A percentile compares a stretch with the other conserved stretches of the same genome.
Conservation (phyloP, 345 rosid genomes). For the Citrus trifoliata region DNA sequence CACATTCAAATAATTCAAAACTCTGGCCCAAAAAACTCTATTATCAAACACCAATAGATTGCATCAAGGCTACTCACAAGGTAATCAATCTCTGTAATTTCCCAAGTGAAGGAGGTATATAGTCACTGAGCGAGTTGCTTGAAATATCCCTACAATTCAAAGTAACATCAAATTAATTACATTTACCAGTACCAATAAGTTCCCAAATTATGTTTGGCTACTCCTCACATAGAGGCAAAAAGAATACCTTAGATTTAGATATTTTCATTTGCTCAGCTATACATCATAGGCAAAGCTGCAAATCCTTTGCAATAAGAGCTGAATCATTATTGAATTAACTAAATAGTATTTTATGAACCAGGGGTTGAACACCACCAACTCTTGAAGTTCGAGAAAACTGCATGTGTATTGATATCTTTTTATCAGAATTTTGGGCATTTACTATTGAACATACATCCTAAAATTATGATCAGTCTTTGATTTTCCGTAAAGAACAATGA, state of each 20-base stretch:
- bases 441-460: background rate
- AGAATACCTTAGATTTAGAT: background rate
- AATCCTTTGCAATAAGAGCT: background rate
- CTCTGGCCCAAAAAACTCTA: background rate
- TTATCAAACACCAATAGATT: slow-evolving; percentile 1
- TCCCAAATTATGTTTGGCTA: background rate
- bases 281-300: background rate
- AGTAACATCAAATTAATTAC: background rate
- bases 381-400: background rate
- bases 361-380: background rate
- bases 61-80: slow-evolving; percentile 59
- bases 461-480: background rate
- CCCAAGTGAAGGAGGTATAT: slow-evolving; percentile 76
- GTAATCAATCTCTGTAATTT: slow-evolving; percentile 52
- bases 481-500: background rate
- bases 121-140: slow-evolving; percentile 70
- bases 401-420: background rate
- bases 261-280: background rate
- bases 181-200: background rate
- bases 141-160: slow-evolving; percentile 64
- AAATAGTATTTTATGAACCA: background rate
- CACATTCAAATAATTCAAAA: background rate
- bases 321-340: background rate
- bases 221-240: background rate
- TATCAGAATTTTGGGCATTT: background rate